Conservation (phyloP, 139 green algal genomes). For the Marvania coccoides region DNA sequence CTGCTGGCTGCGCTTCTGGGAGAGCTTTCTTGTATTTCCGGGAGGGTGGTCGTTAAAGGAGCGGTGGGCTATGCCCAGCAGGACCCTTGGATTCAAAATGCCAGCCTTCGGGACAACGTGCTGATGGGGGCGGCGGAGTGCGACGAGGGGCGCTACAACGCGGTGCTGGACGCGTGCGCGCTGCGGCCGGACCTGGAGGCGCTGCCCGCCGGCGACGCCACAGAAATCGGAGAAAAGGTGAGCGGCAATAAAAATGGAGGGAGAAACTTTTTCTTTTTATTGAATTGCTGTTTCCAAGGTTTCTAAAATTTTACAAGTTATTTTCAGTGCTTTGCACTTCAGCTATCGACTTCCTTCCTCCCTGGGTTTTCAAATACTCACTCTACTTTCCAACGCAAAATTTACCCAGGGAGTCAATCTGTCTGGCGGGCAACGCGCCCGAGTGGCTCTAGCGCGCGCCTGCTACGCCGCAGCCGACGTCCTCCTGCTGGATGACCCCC, state of each 20-base stretch:
- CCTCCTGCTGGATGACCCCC: slow-evolving; percentile 87
- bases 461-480: slow-evolving; percentile 63
- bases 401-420: slow-evolving; percentile 68
- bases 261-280: too few relatives aligned
- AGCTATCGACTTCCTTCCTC: neutral
- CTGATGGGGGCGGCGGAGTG: slow-evolving; percentile 54
- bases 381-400: too few relatives aligned
- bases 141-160: slow-evolving; percentile 41
- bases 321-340: too few relatives aligned
- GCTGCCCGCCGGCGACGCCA: slow-evolving; percentile 26
- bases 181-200: slow-evolving; percentile 45
- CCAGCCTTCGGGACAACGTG: slow-evolving; percentile 71
- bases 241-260: too few relatives aligned
- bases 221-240: slow-evolving; percentile 39
- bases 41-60: slow-evolving; percentile 24
- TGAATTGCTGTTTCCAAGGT: neutral
- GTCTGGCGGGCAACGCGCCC: slow-evolving; percentile 31
- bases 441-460: slow-evolving; percentile 69
- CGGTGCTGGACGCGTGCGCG: slow-evolving; percentile 45
- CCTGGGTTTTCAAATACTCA: neutral
- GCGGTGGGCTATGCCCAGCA: slow-evolving; percentile 64
- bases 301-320: too few relatives aligned
- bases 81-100: slow-evolving; percentile 69
- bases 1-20: slow-evolving; percentile 57
- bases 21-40: slow-evolving; percentile 21